phyloP scores from a whole-genome alignment of 768 basidiomycete species.

The Trametes meyenii region DNA sequence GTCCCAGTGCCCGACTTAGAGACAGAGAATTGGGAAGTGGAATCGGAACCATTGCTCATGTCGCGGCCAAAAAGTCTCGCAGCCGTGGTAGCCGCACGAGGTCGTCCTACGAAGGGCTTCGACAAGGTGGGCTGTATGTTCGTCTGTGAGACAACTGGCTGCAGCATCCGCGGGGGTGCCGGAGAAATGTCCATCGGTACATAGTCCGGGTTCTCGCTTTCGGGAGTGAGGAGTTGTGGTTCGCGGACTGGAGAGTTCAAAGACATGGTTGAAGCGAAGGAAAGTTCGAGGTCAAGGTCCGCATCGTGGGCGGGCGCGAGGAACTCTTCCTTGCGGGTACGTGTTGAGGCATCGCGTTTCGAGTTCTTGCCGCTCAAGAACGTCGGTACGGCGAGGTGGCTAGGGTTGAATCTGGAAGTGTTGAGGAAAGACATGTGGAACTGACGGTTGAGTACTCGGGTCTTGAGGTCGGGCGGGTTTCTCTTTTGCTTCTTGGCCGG shows the following conservation, averaged over 20 bases:
- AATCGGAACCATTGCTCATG: conserved; percentile 56
- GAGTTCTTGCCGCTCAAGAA: conserved; percentile 52
- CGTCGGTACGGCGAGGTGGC: conserved; percentile 41
- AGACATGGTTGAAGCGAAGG: conserved; percentile 83
- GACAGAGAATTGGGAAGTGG: conserved; percentile 25
- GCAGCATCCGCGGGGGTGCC: conserved; percentile 41
- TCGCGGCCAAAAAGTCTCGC: conserved; percentile 75
- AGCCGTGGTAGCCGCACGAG: conserved; percentile 66
- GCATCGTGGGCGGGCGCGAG: conserved; percentile 62
- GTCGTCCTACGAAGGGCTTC: conserved; percentile 44
- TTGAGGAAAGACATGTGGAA: conserved; percentile 25
- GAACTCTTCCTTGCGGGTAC: conserved; percentile 64
- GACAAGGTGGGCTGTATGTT: conserved; percentile 28
- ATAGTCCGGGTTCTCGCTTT: conserved; percentile 45
- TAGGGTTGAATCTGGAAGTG: conserved; percentile 17
- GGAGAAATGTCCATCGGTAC: conserved; percentile 87
- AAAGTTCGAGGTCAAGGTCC: conserved; percentile 76
- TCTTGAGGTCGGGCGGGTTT: conserved; percentile 31
- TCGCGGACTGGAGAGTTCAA: conserved; percentile 69
- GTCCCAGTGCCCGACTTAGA: conserved; percentile 43
- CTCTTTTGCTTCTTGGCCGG: conserved; percentile 52
- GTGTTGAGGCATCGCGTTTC: conserved; percentile 42
- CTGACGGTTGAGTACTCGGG: conserved; percentile 32
- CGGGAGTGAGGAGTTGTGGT: conserved; percentile 47
- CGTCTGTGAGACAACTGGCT: conserved; percentile 1